Evolutionary conservation across 345 rosid species (phyloP), one percentile per base, ranked within the genome.

Genomic region (Camelina laxa): DNA sequence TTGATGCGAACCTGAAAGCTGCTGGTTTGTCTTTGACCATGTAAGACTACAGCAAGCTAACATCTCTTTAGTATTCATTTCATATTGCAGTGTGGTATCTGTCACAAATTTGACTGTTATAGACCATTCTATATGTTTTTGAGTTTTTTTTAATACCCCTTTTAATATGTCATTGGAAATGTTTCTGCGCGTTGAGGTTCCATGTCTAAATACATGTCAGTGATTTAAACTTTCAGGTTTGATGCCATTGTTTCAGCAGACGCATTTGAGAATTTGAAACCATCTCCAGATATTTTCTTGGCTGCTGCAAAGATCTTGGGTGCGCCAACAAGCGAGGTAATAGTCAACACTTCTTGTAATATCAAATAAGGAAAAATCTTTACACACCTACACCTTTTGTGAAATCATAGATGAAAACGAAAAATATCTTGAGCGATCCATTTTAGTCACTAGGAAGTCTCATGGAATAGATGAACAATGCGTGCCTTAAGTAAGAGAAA

Each of bases 211-310:
- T 53, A 56, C 2, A 76, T 70, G 50, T 35, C 11, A 65, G 64
- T 60, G 60, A 44, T 76, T 57, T 73, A 63, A 49, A 74, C 60
- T 51, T 12, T 50, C 87, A 93, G 97, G 97, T 95, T 95, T 27
- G 92, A 95, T 83, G 97, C 97, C 60, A 87, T 95, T 73, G 97
- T 95, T 75, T 92, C 99, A 76, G 97, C 99, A 61, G 97, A 95
- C 78, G 93, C 93, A 61, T 95, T 95, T 85, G 97, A 95, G 83
- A 91, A 91, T 82, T 75, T 95, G 81, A 95, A 94, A 81, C 99
- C 97, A 73, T 89, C 97, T 82, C 97, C 99, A 19, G 97, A 94
- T 86, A 91, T 90, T 76, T 95, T 95, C 87, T 84, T 95, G 80
- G 77, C 97, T 71, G 99, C 99, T 75, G 87, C 97, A 78, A 90